Base-by-base conservation (phyloP, 371 early-diverging fungal species). In the Rhizopus arrhizus region DNA sequence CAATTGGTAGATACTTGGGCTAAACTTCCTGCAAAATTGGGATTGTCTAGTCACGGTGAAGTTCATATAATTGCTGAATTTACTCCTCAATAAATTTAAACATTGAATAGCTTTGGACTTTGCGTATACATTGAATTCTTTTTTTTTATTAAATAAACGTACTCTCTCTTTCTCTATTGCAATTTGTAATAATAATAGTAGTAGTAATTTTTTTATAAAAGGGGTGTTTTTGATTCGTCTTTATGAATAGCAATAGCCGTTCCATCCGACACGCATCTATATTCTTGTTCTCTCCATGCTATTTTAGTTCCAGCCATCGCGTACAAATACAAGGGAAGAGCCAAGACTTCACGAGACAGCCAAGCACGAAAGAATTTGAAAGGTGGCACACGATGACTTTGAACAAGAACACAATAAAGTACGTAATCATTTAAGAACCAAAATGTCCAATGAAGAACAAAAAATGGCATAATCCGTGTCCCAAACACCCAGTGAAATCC, bases 271-370 rank as follows among this genome's bases (percentile, higher is more conserved):
- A 73, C 52, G 48, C 90, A 69, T 51, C 69, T 49, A 52, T 84
- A 91, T 3, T 72, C 63, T 55, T 78, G 81, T 31, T 89, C 94
- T 9, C 98, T 86, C 98, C 98, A 97, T 15, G 83, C 82, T 11
- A 96, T 91, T 7, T 83, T 84, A 52, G 85, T 87, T 5, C 96
- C 97, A 4, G 69, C 69, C 68, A 94, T 89, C 3, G 94, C 94
- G 63, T 83, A 91, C 0, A 89, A 31, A 63, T 85, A 95, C 8
- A 95, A 73, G 2, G 95, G 96, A 16, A 96, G 70, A 3, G 95
- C 94, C 7, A 86, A 69, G 5, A 88, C 42, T 72, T 97, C 97
- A 42, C 96, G 84, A 29, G 89, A 72, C 3, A 85, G 33, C 93
- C 93, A 93, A 42, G 87, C 84, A 53, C 82, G 69, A 8, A 77